Percentiles rank a stretch among this genome's conserved stretches.
Evolutionary conservation across 2,329 filamentous ascomycete species (phyloP).

Genomic region (Pseudonectria foliicola): DNA sequence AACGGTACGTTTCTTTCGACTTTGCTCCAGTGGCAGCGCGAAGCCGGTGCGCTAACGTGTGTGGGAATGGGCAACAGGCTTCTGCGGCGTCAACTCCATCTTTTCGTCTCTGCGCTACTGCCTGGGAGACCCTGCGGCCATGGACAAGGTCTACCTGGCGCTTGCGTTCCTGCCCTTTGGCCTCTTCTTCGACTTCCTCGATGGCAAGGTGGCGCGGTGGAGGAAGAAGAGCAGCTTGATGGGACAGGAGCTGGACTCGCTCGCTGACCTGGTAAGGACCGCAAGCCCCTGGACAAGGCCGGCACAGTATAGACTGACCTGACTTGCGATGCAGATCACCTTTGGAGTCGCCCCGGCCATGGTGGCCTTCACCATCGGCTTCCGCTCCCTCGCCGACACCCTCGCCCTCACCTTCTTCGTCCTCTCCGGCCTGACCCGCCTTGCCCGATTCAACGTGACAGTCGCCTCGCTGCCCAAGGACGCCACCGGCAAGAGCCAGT

Average conservation of each 20-base stretch:
- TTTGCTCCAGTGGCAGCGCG: background rate
- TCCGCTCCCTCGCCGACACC: constrained; percentile 80
- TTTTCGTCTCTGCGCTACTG: constrained; percentile 94
- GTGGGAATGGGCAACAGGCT: too few relatives aligned
- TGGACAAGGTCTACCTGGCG: constrained; percentile 70
- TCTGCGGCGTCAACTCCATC: constrained; percentile 90
- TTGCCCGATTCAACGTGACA: constrained; percentile 97
- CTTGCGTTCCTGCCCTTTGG: constrained; percentile 85
- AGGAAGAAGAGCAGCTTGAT: constrained; percentile 94
- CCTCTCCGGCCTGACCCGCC: constrained; percentile 83
- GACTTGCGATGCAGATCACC: constrained; percentile 59
- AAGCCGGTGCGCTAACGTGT: constrained; percentile 5
- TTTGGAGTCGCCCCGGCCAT: constrained; percentile 88
- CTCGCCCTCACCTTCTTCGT: constrained; percentile 79
- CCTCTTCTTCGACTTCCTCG: constrained; percentile 96
- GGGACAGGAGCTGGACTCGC: constrained; percentile 94
- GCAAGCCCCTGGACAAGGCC: too few relatives aligned
- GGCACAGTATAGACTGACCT: too few relatives aligned
- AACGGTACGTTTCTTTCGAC: constrained; percentile 48
- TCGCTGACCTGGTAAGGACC: constrained; percentile 85
- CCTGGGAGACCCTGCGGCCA: constrained; percentile 59
- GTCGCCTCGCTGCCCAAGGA: constrained; percentile 87
- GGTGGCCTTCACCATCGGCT: constrained; percentile 79
- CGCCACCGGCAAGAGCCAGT: constrained; percentile 80
- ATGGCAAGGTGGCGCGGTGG: constrained; percentile 94